These are phyloP conservation scores for Dovyalis caffra DNA, from an alignment of 345 rosid species.

Conservation along the genomic window DNA sequence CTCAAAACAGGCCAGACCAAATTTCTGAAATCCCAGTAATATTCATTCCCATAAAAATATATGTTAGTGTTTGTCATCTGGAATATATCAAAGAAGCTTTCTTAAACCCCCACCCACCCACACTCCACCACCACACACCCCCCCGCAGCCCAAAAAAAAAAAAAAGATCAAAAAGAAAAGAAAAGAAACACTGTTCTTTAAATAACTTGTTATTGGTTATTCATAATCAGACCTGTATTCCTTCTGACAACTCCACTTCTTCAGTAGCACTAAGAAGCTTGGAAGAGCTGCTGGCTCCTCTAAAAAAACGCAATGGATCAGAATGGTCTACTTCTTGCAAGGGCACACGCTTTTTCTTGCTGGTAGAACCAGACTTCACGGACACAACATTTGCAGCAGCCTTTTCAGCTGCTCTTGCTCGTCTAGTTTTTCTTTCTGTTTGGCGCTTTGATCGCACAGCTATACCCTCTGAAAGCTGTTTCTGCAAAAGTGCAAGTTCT, in stretches of 20 bases:
- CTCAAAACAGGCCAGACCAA: neutral
- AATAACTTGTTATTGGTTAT: neutral
- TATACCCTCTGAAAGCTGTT: conserved; percentile 47
- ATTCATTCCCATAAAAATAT: too few relatives aligned
- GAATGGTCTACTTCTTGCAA: conserved; percentile 62
- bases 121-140: too few relatives aligned
- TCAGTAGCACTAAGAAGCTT: conserved; percentile 85
- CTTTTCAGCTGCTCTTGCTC: conserved; percentile 69
- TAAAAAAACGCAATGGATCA: conserved; percentile 78
- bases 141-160: too few relatives aligned
- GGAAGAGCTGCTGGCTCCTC: conserved; percentile 61
- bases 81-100: neutral
- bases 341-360: conserved; percentile 58
- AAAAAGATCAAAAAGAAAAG: neutral
- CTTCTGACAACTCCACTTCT: conserved; percentile 71
- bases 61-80: too few relatives aligned
- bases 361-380: conserved; percentile 47
- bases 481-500: conserved; percentile 57
- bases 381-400: conserved; percentile 50
- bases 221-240: conserved; percentile 73
- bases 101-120: neutral
- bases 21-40: neutral
- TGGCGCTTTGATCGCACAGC: conserved; percentile 76
- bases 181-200: neutral
- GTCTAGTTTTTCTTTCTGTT: conserved; percentile 71